These are phyloP conservation scores for Hydnomerulius pinastri DNA, from an alignment of 768 basidiomycete species.

Conservation along the genomic window DNA sequence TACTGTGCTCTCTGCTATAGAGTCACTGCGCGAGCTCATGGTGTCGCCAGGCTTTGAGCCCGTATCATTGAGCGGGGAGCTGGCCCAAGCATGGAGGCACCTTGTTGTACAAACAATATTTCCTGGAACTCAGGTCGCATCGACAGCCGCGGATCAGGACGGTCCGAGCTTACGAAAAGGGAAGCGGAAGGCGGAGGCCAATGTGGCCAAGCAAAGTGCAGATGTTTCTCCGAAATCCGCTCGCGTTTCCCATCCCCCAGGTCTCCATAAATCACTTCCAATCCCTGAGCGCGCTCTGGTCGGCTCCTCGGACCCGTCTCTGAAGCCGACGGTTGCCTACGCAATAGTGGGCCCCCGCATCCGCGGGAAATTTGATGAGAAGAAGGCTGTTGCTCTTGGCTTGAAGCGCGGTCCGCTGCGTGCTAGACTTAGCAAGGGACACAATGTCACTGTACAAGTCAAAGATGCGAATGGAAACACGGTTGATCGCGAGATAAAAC, in stretches of 20 bases:
- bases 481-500: constrained; percentile 50
- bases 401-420: constrained; percentile 61
- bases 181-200: constrained; percentile 13
- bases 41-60: constrained; percentile 29
- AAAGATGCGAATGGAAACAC: constrained; percentile 44
- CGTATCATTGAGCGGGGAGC: constrained; percentile 38
- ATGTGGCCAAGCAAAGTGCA: neutral
- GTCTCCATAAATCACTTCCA: constrained; percentile 20
- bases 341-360: constrained; percentile 52
- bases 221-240: constrained; percentile 3
- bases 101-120: constrained; percentile 64
- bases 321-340: constrained; percentile 48
- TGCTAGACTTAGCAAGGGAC: constrained; percentile 62
- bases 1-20: neutral
- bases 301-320: constrained; percentile 13
- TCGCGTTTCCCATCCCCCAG: constrained; percentile 18
- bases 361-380: constrained; percentile 72
- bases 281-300: constrained; percentile 19
- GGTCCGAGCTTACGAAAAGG: constrained; percentile 4
- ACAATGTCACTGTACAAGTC: constrained; percentile 57
- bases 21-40: constrained; percentile 24
- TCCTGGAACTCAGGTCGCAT: constrained; percentile 37
- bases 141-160: constrained; percentile 10
- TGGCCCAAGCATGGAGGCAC: constrained; percentile 58
- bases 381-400: constrained; percentile 63